Base-by-base conservation (phyloP, 441 rosid genomes). In the Gossypium davidsonii region DNA sequence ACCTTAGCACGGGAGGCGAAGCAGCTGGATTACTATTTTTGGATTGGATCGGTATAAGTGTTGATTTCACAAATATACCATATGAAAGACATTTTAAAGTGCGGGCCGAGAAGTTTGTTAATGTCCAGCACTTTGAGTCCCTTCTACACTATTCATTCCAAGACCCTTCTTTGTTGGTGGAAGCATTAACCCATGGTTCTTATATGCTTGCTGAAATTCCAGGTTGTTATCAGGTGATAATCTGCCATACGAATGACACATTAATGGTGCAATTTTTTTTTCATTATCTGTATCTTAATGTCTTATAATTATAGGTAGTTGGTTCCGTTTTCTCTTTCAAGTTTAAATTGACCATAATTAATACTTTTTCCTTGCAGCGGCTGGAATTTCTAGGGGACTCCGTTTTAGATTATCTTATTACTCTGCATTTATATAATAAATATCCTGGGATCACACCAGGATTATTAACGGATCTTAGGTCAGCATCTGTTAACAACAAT, bases 131-230 rank as follows among this genome's bases (percentile, higher is more conserved):
- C 70, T 17, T 93, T 4, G 92, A 95, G 81, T 79, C 85, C 0
- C 56, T 93, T 2, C 79, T 95, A 63, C 79, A 81, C 49, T 91
- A 91, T 79, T 73, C 79, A n/a, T 95, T 95, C 70, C 67, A 57
- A 26, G 90, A 95, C 67, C 85, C 84, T 72, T 83, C 92, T 74
- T 78, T 93, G 67, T 77, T 95, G 57, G 87, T 95, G 20, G 98
- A 95, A 79, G 99, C 99, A 53, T 76, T 95, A 75, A 95, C 97
- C 18, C 99, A 95, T 80, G 98, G 97, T 58, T 95, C 99, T 42
- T 93, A 84, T 81, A 90, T 91, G 98, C 75, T 87, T 60, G 89
- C 97, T n/a, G 97, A 91, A 67, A 85, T 91, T 71, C 93, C 98
- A 57, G 85, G 86, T 75, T 93, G 98, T 73, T 95, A 93, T 83